phyloP scores from a whole-genome alignment of 768 basidiomycete species.

The Trametes elegans region DNA sequence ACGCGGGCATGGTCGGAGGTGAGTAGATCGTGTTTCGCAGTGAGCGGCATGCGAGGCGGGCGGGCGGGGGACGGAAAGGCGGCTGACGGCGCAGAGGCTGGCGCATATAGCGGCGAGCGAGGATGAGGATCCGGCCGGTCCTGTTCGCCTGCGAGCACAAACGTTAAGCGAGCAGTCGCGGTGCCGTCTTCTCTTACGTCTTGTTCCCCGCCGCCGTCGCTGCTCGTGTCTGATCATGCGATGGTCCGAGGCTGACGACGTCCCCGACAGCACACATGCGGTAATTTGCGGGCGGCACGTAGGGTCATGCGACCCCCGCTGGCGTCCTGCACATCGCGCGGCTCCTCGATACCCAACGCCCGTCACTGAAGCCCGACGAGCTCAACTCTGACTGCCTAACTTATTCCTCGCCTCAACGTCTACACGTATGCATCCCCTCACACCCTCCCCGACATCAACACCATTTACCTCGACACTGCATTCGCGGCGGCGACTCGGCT shows the following conservation, averaged over 20 bases:
- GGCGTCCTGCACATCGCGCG: neutral
- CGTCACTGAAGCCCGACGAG: neutral
- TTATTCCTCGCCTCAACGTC: neutral
- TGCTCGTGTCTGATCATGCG: neutral
- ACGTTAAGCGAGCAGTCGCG: neutral
- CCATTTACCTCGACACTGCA: neutral
- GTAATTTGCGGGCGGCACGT: constrained; percentile 2
- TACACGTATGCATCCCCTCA: neutral
- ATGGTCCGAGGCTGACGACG: too few species aligned
- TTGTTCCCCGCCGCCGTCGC: constrained; percentile 8
- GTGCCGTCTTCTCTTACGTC: constrained; percentile 6
- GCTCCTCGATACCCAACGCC: neutral
- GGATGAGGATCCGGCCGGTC: constrained; percentile 9
- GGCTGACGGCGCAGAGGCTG: neutral
- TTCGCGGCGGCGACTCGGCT: neutral
- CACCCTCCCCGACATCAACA: neutral
- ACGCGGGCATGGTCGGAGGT: constrained; percentile 30
- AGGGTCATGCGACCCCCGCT: neutral
- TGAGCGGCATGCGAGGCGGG: neutral
- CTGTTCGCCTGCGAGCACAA: neutral
- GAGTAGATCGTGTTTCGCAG: constrained; percentile 8
- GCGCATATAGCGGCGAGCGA: neutral
- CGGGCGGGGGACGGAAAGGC: neutral
- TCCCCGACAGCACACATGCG: constrained; percentile 21
- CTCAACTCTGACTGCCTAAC: constrained; percentile 5